Base-by-base conservation (phyloP, 768 basidiomycete species). In the Hydnomerulius pinastri region DNA sequence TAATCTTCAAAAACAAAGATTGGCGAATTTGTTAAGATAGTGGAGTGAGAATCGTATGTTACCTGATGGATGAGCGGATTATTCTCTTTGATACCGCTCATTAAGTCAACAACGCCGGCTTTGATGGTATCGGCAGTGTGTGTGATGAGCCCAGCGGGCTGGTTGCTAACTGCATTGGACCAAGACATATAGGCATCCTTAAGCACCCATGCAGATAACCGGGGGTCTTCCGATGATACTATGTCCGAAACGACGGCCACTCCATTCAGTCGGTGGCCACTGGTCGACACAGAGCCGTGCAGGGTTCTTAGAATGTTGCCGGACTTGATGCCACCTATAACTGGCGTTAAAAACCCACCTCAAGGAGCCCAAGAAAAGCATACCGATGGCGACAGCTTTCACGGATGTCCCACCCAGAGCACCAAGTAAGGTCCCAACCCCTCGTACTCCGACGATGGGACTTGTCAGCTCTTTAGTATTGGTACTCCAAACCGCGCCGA, bases 181-280 rank as follows among this genome's bases (percentile, higher is more conserved):
- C 67, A 67, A 37, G 50, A 48, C 28, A 61, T 63, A 18, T 86
- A 62, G n/a, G 74, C 73, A 3, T 55, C 64, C 24, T 66, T 62
- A 10, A 86, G 74, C 33, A 59, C 71, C 35, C 62, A 66, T 0
- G 90, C 80, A 1, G 83, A 77, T 15, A 63, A 53, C 13, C 63
- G 56, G 0, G 92, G 92, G 4, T 80, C 71, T 1, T 51, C 28
- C 0, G 90, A 87, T 3, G 83, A 78, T 6, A 90, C 77, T 50
- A 98, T 92, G 38, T 92, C 91, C 18, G 91, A 93, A 33, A 97
- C 86, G 43, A 97, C 81, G 10, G 95, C 95, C 23, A 97, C 76
- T 0, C 95, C 95, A 50, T 91, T 86, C 13, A 96, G 72, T 1
- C 73, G 46, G 48, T 77, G 82, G 0, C 80, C 77, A 1, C 78